These are phyloP conservation scores for Lyophyllum atratum DNA, from an alignment of 768 basidiomycete species.

Conservation along the genomic window DNA sequence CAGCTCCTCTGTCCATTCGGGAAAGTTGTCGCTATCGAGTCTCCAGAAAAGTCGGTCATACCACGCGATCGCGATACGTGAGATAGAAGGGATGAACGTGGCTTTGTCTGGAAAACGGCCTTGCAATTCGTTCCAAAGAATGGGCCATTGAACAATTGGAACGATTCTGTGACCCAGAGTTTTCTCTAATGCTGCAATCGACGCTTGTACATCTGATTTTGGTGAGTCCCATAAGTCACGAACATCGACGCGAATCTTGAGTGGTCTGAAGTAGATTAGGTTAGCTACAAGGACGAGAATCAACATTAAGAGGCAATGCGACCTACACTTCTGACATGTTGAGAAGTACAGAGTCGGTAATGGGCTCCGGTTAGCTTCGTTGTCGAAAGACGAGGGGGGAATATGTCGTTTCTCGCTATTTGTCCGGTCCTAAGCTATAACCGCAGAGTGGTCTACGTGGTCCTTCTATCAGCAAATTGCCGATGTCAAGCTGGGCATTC, in stretches of 20 bases:
- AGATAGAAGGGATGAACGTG: conserved; percentile 35
- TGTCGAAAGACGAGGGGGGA: no score
- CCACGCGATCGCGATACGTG: conserved; percentile 32
- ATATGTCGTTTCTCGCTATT: neutral
- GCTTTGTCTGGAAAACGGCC: conserved; percentile 32
- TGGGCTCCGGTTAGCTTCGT: no score
- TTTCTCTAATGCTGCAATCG: conserved; percentile 27
- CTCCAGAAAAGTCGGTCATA: conserved; percentile 35
- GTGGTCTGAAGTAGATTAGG: conserved; percentile 27
- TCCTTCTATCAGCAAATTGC: neutral
- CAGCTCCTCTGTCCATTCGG: conserved; percentile 38
- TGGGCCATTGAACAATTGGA: conserved; percentile 34
- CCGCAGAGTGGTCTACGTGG: neutral
- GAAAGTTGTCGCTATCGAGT: conserved; percentile 32
- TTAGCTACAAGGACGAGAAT: neutral
- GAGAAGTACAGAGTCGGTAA: no score
- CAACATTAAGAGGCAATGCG: no score
- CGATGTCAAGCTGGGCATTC: neutral
- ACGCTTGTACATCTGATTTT: conserved; percentile 27
- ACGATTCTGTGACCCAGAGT: conserved; percentile 34
- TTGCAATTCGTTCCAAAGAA: conserved; percentile 32
- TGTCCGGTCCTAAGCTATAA: neutral
- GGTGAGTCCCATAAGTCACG: conserved; percentile 30
- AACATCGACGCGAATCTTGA: conserved; percentile 38
- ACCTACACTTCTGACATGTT: conserved; percentile 7